Conservation (phyloP, 2,329 filamentous ascomycete genomes). For the Alternaria dauci region DNA sequence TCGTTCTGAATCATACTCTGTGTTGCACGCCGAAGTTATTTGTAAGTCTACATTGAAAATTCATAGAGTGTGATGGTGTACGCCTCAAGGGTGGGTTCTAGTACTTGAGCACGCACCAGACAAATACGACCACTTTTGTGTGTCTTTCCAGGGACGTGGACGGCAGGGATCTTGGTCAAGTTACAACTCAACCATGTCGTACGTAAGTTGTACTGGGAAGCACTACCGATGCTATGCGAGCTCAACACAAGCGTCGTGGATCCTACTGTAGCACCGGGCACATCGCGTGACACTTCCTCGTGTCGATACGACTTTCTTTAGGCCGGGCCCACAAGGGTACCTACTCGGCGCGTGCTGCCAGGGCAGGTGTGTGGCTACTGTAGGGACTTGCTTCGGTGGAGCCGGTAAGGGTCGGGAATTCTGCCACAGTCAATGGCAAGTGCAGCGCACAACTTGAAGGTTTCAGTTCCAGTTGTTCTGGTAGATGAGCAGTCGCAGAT, state of each 20-base stretch:
- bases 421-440: not conserved
- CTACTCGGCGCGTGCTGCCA: conserved; percentile 6
- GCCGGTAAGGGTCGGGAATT: conserved; percentile 3
- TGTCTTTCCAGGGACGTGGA: not conserved
- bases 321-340: conserved; percentile 2
- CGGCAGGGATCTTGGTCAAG: not conserved
- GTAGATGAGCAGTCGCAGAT: not conserved
- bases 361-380: not conserved
- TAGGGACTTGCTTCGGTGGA: conserved; percentile 5
- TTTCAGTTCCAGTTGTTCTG: not conserved
- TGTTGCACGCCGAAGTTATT: not conserved
- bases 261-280: not conserved
- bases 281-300: conserved; percentile 4
- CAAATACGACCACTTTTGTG: no score
- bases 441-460: not conserved
- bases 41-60: not conserved
- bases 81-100: no score
- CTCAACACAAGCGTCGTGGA: not conserved
- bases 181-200: not conserved
- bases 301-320: not conserved
- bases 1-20: not conserved
- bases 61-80: no score
- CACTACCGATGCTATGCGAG: conserved; percentile 1
- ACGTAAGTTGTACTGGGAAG: not conserved
- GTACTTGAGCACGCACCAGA: no score